phyloP scores from a whole-genome alignment of 257 asterid species.

The Mitragyna speciosa region DNA sequence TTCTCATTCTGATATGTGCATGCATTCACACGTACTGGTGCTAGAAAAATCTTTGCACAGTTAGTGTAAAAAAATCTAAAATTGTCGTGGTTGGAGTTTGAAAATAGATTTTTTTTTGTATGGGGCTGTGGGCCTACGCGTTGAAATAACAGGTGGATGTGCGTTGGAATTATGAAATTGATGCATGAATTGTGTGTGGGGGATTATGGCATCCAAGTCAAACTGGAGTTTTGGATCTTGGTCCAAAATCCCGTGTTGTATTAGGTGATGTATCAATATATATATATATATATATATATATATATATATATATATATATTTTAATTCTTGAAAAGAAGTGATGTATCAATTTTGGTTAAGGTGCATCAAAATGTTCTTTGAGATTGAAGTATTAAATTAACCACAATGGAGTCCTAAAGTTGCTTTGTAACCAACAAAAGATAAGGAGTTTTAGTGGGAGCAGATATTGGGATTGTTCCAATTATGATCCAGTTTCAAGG shows the following conservation, averaged over 20 bases:
- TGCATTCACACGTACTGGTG: too few species aligned
- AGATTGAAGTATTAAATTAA: not conserved
- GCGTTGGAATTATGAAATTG: not conserved
- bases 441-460: too few species aligned
- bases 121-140: not conserved
- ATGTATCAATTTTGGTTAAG: not conserved
- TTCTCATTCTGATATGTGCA: too few species aligned
- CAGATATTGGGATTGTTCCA: too few species aligned
- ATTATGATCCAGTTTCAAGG: too few species aligned
- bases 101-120: not conserved
- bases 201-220: slow-evolving; percentile 3
- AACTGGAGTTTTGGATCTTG: not conserved
- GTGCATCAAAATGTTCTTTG: not conserved
- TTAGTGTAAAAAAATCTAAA: too few species aligned
- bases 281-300: too few species aligned
- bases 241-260: slow-evolving; percentile 2
- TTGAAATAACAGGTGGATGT: not conserved
- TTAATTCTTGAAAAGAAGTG: too few species aligned
- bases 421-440: not conserved
- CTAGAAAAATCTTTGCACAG: too few species aligned
- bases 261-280: not conserved
- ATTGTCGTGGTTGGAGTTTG: too few species aligned
- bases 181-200: not conserved
- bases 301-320: too few species aligned
- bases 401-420: not conserved